Evolutionary conservation across 768 basidiomycete genomes (phyloP).

Genomic region (Auricularia cornea): DNA sequence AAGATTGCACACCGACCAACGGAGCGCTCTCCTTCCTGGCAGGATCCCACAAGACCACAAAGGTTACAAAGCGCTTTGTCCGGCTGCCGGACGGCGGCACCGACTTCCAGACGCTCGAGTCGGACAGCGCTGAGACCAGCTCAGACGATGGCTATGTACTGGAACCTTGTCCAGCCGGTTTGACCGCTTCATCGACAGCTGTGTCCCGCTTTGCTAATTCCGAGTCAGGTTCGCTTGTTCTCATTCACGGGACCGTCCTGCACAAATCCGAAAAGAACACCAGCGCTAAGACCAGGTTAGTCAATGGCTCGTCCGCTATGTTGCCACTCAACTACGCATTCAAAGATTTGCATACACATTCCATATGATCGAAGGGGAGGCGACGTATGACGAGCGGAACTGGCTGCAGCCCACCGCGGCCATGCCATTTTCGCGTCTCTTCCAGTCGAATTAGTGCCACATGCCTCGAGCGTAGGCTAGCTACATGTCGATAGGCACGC

Average conservation of each 20-base stretch:
- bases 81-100: slow-evolving; percentile 71
- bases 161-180: slow-evolving; percentile 69
- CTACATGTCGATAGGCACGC: too few relatives aligned
- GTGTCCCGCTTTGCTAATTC: slow-evolving; percentile 8
- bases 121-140: slow-evolving; percentile 17
- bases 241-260: slow-evolving; percentile 89
- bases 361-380: slow-evolving; percentile 81
- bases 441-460: slow-evolving; percentile 9
- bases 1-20: slow-evolving; percentile 64
- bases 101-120: slow-evolving; percentile 61
- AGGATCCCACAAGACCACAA: slow-evolving; percentile 72
- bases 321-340: too few relatives aligned
- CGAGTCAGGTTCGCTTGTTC: slow-evolving; percentile 68
- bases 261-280: slow-evolving; percentile 89
- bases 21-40: slow-evolving; percentile 86
- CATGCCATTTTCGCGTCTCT: slow-evolving; percentile 61
- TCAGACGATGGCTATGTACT: slow-evolving; percentile 47
- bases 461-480: too few relatives aligned
- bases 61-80: slow-evolving; percentile 79
- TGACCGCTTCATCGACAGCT: slow-evolving; percentile 2
- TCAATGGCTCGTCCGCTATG: not conserved
- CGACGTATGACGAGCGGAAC: slow-evolving; percentile 80
- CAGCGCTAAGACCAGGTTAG: slow-evolving; percentile 57
- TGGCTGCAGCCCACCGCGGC: slow-evolving; percentile 85
- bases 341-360: slow-evolving; percentile 86